Evolutionary conservation across 345 rosid species (phyloP).

Genomic region (Salix exigua): DNA sequence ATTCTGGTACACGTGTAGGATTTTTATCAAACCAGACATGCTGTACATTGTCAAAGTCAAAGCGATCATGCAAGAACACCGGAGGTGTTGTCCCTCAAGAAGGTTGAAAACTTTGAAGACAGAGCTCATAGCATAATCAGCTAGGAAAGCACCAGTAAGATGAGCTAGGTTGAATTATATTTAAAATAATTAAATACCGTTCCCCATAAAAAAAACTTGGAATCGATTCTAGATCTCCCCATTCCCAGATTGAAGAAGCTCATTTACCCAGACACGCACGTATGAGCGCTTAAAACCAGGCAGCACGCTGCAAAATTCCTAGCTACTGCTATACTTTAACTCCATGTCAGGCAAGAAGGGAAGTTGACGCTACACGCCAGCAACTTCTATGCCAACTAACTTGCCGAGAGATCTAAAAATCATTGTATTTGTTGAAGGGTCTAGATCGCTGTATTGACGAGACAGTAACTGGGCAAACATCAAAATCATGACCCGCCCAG

Average conservation of each 20-base stretch:
- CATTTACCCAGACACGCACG: not conserved
- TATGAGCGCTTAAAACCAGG: not conserved
- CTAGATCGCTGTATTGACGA: not conserved
- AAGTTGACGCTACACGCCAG: not conserved
- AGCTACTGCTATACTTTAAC: not conserved
- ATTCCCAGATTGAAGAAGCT: not conserved
- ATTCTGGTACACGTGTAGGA: conserved; percentile 11
- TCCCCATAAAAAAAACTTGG: not conserved
- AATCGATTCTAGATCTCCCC: not conserved
- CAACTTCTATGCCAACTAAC: not conserved
- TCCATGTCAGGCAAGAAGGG: not conserved
- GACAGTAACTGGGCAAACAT: not conserved
- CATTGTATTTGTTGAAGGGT: not conserved
- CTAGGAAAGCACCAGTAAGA: conserved; percentile 18
- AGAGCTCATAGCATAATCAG: conserved; percentile 6
- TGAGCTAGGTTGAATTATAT: not conserved
- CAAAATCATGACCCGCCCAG: not conserved
- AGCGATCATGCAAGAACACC: not conserved
- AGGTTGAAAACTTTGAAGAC: not conserved
- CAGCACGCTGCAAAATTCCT: not conserved
- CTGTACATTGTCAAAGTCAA: conserved; percentile 19
- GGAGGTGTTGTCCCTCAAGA: not conserved
- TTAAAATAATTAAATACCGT: not conserved
- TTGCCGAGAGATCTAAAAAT: not conserved
- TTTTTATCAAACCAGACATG: not conserved